Conservation (phyloP, 192 early-diverging fungal species). For the Coemansia biformis region DNA sequence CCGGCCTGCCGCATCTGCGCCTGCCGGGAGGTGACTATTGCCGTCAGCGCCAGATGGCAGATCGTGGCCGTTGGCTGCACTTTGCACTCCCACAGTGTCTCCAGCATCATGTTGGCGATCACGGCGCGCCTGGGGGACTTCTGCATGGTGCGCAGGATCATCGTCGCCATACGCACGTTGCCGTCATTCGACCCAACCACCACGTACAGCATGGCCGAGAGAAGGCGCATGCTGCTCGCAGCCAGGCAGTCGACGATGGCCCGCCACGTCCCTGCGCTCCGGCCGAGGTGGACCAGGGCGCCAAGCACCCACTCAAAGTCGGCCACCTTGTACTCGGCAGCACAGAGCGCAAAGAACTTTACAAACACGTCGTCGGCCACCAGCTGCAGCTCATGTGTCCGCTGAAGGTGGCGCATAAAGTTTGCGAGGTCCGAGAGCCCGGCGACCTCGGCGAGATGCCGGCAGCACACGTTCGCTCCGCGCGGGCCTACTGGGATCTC, state of each 20-base stretch:
- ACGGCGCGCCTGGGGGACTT: constrained; percentile 4
- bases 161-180: constrained; percentile 1
- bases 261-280: constrained; percentile 3
- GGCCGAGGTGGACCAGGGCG: neutral
- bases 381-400: constrained; percentile 4
- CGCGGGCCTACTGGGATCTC: constrained; percentile 13
- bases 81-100: constrained; percentile 1
- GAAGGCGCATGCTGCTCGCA: neutral
- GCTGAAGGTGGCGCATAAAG: constrained; percentile 43
- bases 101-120: constrained; percentile 15
- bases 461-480: constrained; percentile 20
- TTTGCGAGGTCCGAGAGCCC: constrained; percentile 20
- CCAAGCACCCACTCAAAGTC: constrained; percentile 35
- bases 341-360: constrained; percentile 11
- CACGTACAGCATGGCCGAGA: constrained; percentile 9
- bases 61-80: neutral
- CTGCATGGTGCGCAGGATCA: constrained; percentile 6
- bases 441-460: constrained; percentile 5
- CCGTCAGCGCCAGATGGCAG: constrained; percentile 4
- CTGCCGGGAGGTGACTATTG: constrained; percentile 8
- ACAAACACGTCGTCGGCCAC: constrained; percentile 16
- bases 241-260: constrained; percentile 12
- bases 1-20: too few species aligned
- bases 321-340: constrained; percentile 10
- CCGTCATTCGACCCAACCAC: constrained; percentile 2